Evolutionary conservation across 306 rosid genomes (phyloP).

Genomic region (Morella rubra): DNA sequence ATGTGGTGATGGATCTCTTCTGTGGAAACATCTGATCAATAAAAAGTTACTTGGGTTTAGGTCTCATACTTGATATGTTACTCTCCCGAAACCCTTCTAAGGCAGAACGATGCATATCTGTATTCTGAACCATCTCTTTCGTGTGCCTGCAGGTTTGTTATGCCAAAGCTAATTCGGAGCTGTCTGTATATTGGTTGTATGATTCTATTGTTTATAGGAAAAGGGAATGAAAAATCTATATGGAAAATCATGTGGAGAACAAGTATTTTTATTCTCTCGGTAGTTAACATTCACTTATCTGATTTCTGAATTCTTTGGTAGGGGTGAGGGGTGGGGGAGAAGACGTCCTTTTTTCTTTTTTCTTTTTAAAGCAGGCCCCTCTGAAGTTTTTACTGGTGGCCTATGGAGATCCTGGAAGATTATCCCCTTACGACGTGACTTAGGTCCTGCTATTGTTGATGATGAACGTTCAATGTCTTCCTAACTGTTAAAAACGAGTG

Average conservation of each 20-base stretch:
- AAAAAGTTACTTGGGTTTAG: constrained; percentile 6
- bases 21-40: constrained; percentile 10
- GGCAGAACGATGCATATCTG: constrained; percentile 38
- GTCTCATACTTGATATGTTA: constrained; percentile 22
- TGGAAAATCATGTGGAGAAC: constrained; percentile 39
- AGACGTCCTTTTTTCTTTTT: background rate
- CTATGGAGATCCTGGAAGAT: constrained; percentile 22
- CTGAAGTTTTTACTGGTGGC: constrained; percentile 18
- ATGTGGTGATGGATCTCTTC: constrained; percentile 27
- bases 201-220: constrained; percentile 43
- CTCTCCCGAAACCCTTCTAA: constrained; percentile 35
- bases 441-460: constrained; percentile 1
- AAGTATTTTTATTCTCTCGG: constrained; percentile 27
- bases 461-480: constrained; percentile 16
- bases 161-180: constrained; percentile 67
- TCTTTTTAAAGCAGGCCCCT: constrained; percentile 22
- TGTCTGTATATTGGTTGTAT: constrained; percentile 66
- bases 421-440: constrained; percentile 16
- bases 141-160: constrained; percentile 81
- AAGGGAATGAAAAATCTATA: constrained; percentile 17
- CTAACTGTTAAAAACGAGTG: background rate
- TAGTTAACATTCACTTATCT: constrained; percentile 31
- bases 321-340: constrained; percentile 16
- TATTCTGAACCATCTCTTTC: constrained; percentile 75
- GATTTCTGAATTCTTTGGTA: constrained; percentile 25